Conservation (phyloP, 805 yeast species). For the Candida pseudofarinosa region DNA sequence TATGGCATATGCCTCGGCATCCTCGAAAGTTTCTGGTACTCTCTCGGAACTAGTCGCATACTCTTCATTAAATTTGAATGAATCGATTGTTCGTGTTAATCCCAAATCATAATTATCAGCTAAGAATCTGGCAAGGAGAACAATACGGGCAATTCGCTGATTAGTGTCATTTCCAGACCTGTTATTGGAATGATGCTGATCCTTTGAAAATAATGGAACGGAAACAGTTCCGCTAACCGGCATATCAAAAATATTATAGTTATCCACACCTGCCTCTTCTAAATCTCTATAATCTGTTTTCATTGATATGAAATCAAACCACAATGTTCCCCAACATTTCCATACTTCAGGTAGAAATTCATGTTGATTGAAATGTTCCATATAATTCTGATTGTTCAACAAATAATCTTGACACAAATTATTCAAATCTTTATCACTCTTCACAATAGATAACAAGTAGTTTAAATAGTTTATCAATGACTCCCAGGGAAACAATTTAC, state of each 20-base stretch:
- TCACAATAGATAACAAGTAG: slow-evolving; percentile 41
- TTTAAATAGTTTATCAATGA: slow-evolving; percentile 61
- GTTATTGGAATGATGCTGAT: slow-evolving; percentile 6
- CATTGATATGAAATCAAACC: slow-evolving; percentile 61
- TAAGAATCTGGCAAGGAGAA: slow-evolving; percentile 47
- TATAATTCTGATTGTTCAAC: slow-evolving; percentile 28
- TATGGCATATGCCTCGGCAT: slow-evolving; percentile 19
- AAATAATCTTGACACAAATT: slow-evolving; percentile 16
- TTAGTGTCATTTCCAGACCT: slow-evolving; percentile 32
- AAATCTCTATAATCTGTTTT: slow-evolving; percentile 51
- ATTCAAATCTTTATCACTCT: slow-evolving; percentile 21
- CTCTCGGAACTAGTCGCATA: slow-evolving; percentile 22
- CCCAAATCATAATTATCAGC: slow-evolving; percentile 56
- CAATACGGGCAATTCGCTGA: slow-evolving; percentile 48
- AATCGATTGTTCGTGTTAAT: slow-evolving; percentile 41
- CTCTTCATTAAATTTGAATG: slow-evolving; percentile 40
- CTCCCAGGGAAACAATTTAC: slow-evolving; percentile 66
- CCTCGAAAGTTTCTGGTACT: slow-evolving; percentile 13
- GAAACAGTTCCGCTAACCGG: slow-evolving; percentile 59
- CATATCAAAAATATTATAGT: slow-evolving; percentile 52
- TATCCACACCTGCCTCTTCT: slow-evolving; percentile 54
- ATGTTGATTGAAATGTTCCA: slow-evolving; percentile 51
- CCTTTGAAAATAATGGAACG: slow-evolving; percentile 14
- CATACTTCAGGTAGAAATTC: slow-evolving; percentile 73
- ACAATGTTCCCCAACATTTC: slow-evolving; percentile 81